Evolutionary conservation across 2,329 filamentous ascomycete genomes (phyloP).

Genomic region (Epichloe aotearoae): DNA sequence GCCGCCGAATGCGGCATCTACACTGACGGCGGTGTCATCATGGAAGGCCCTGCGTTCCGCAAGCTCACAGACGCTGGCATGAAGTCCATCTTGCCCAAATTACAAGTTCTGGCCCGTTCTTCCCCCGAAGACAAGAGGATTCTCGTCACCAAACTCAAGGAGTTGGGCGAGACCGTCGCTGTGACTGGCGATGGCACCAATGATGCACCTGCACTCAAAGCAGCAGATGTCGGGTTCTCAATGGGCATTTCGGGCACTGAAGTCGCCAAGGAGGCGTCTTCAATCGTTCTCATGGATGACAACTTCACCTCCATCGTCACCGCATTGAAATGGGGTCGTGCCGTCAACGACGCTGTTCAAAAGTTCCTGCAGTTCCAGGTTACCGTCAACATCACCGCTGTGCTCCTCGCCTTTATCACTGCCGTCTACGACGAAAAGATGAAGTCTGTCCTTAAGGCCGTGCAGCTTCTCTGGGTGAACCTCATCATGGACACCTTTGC

Average conservation of each 20-base stretch:
- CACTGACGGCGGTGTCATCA: constrained; percentile 47
- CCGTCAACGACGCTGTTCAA: constrained; percentile 66
- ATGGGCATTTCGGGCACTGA: constrained; percentile 79
- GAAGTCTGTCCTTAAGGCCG: constrained; percentile 67
- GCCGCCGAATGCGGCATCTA: constrained; percentile 68
- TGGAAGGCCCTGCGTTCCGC: constrained; percentile 69
- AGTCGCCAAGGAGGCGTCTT: constrained; percentile 73
- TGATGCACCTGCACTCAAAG: constrained; percentile 68
- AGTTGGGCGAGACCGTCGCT: constrained; percentile 63
- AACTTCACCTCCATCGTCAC: constrained; percentile 77
- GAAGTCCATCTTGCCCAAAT: constrained; percentile 50
- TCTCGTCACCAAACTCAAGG: constrained; percentile 57
- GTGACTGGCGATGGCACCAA: constrained; percentile 79
- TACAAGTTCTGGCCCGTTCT: constrained; percentile 61
- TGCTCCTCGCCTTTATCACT: constrained; percentile 75
- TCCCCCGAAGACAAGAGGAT: constrained; percentile 68
- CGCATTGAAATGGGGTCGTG: constrained; percentile 67
- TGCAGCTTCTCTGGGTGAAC: constrained; percentile 92
- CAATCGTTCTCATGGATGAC: constrained; percentile 79
- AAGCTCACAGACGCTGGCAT: constrained; percentile 53
- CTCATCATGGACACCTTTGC: constrained; percentile 96
- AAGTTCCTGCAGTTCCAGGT: constrained; percentile 67
- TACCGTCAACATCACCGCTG: constrained; percentile 85
- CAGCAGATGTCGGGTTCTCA: constrained; percentile 74
- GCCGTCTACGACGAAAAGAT: constrained; percentile 60